Conservation (phyloP, 2,329 filamentous ascomycete species). For the Nemania sp. region DNA sequence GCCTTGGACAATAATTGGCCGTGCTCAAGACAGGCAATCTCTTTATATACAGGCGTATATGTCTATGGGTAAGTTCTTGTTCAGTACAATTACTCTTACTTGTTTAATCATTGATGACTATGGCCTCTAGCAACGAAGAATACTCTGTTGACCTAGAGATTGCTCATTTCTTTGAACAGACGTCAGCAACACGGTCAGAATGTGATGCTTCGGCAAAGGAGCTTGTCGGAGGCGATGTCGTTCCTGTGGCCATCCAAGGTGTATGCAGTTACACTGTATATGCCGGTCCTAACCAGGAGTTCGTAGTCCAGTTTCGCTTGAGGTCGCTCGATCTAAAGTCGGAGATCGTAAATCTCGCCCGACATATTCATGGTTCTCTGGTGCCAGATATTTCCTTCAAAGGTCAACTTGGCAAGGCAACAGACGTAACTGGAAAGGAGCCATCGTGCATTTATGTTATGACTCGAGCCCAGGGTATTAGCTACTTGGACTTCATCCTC, state of each 20-base stretch:
- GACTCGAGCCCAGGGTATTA: constrained; percentile 41
- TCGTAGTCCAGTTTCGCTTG: constrained; percentile 45
- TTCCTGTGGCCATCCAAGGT: constrained; percentile 31
- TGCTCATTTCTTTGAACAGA: constrained; percentile 11
- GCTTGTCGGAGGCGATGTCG: constrained; percentile 37
- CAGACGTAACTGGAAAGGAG: constrained; percentile 31
- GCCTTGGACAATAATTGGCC: too few species aligned
- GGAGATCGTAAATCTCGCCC: constrained; percentile 37
- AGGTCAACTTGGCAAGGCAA: constrained; percentile 24
- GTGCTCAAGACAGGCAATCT: too few species aligned
- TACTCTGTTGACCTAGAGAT: constrained; percentile 17
- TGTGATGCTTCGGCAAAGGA: constrained; percentile 26
- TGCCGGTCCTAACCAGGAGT: constrained; percentile 40
- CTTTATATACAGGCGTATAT: too few species aligned
- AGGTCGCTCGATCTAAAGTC: constrained; percentile 40
- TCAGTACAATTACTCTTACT: too few species aligned
- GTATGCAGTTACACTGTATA: constrained; percentile 47
- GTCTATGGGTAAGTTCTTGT: too few species aligned
- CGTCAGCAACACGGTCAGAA: constrained; percentile 8
- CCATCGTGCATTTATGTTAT: constrained; percentile 44
- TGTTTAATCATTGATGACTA: too few species aligned
- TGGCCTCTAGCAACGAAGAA: constrained; percentile 4
- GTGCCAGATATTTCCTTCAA: constrained; percentile 35
- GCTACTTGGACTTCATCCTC: constrained; percentile 43
- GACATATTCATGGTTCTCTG: constrained; percentile 39